Base-by-base conservation (phyloP, 306 rosid genomes). In the Hylodesmum podocarpum region DNA sequence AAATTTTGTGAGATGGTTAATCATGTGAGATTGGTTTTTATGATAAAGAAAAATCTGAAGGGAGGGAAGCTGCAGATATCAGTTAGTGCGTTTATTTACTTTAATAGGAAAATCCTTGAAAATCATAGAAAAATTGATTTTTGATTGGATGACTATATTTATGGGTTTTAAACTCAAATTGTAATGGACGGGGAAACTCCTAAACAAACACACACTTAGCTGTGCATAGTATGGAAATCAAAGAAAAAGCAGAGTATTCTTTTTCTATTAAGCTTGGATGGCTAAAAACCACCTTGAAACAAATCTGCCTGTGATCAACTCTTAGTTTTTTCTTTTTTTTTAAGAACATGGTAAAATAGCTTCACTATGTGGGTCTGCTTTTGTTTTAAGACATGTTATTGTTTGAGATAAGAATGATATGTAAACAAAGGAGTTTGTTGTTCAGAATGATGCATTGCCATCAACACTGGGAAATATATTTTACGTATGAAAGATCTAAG, bases 11-110 rank as follows among this genome's bases (percentile, higher is more conserved):
- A 66, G 66, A 67, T 36, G 58, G 40, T 55, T 78, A 49, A 49
- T 57, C 57, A 8, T 55, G 34, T 46, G 27, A 65, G 79, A 66
- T 37, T 37, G 19, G 73, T 44, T 57, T 43, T 11, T n/a, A 34
- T 54, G 73, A 66, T 73, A 24, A 62, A 70, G 7, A 49, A 73
- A 57, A 81, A 13, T 59, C 44, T 76, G 25, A 63, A 40, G 16
- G 43, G 62, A 51, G 54, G 24, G 54, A 29, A 37, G 58, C 34
- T 62, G 61, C 40, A 49, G 36, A 59, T 61, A 49, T 46, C 54
- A 19, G 34, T 34, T 39, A 11, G 21, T 13, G 21, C 28, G 39
- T 27, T 57, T 27, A 9, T 57, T n/a, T n/a, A n/a, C n/a, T n/a
- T n/a, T n/a, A n/a, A n/a, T n/a, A n/a, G n/a, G 64, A 6, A 57